Percentiles rank a stretch among this genome's conserved stretches.
Conservation (phyloP, 2,329 filamentous ascomycete species). For the Aspergillus jensenii region DNA sequence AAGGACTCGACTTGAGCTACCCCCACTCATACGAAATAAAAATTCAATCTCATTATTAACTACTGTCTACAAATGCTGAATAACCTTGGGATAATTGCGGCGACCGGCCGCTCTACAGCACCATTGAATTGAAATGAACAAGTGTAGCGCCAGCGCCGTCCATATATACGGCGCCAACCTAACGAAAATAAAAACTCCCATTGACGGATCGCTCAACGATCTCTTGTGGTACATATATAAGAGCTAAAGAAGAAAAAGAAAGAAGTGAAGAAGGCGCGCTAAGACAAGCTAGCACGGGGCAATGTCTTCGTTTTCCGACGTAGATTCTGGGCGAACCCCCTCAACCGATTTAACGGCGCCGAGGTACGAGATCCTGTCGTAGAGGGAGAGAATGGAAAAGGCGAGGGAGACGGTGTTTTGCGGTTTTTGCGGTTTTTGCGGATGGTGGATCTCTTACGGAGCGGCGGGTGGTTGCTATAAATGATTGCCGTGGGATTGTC, state of each 20-base stretch:
- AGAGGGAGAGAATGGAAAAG: not conserved
- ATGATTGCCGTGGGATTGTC: constrained; percentile 8
- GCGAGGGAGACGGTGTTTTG: not conserved
- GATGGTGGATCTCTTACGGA: constrained; percentile 3
- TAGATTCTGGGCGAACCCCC: constrained; percentile 5
- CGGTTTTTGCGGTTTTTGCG: not conserved
- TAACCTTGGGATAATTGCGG: not conserved
- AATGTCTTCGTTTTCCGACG: constrained; percentile 10
- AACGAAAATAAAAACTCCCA: not conserved
- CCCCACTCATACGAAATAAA: not conserved
- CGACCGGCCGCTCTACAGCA: not conserved
- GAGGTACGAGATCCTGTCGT: not conserved
- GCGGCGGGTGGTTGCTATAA: constrained; percentile 9
- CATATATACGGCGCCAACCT: not conserved
- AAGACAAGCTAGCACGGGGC: constrained; percentile 1
- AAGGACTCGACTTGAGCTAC: not conserved
- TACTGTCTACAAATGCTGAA: not conserved
- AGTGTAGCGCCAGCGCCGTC: not conserved
- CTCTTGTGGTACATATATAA: constrained; percentile 4
- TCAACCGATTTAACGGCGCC: constrained; percentile 1
- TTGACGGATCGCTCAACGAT: constrained; percentile 5
- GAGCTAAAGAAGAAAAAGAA: constrained; percentile 3
- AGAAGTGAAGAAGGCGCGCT: not conserved
- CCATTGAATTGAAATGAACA: not conserved
- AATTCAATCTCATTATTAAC: not conserved